These are phyloP conservation scores for Eucalyptus decipiens DNA, from an alignment of 345 rosid genomes.

Conservation along the genomic window DNA sequence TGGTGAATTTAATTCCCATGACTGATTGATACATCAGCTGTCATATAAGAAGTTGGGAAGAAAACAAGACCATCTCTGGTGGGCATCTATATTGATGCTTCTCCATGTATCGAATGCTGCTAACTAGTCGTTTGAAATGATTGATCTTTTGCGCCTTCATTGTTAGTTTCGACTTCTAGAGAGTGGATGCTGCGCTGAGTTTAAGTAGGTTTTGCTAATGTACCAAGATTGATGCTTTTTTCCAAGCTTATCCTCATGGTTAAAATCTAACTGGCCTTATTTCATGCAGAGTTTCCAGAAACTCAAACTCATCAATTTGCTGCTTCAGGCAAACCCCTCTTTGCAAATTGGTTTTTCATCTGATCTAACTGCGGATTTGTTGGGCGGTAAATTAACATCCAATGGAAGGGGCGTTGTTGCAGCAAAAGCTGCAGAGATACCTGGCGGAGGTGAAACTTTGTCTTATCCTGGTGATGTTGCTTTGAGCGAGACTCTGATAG, in stretches of 20 bases:
- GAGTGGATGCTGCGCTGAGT: background rate
- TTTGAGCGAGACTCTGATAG: background rate
- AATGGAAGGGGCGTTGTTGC: conserved; percentile 14
- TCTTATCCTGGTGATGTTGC: conserved; percentile 26
- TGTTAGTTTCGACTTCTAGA: background rate
- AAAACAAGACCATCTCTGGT: background rate
- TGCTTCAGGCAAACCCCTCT: conserved; percentile 12
- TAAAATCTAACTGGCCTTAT: background rate
- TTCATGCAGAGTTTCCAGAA: conserved; percentile 23
- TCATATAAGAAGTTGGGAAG: background rate
- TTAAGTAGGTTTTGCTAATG: background rate
- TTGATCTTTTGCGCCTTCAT: background rate
- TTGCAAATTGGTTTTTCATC: conserved; percentile 7
- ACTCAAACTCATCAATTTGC: conserved; percentile 11
- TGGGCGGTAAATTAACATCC: conserved; percentile 14
- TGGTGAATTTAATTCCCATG: background rate
- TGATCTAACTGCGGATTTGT: conserved; percentile 2
- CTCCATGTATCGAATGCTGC: background rate
- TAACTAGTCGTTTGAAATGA: background rate
- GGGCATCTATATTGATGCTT: background rate
- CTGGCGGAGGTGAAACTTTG: conserved; percentile 49
- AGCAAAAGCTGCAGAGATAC: conserved; percentile 34
- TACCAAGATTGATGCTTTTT: background rate
- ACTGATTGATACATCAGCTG: background rate
- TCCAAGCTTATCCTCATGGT: background rate